Evolutionary conservation across 306 rosid species (phyloP).

Genomic region (Quercus suber): DNA sequence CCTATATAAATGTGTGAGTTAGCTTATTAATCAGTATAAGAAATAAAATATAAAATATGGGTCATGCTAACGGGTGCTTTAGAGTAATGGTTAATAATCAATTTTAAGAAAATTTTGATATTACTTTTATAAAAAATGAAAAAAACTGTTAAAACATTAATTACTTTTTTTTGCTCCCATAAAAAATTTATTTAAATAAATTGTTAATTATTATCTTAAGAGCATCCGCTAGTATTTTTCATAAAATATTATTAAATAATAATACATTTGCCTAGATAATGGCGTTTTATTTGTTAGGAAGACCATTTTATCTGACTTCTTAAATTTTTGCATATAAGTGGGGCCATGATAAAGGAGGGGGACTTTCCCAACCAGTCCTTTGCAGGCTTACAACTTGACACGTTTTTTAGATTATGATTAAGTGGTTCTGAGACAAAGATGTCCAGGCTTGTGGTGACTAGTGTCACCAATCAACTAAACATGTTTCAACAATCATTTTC

Average conservation of each 20-base stretch:
- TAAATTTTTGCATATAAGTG: no score
- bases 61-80: accelerated
- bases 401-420: conserved; percentile 31
- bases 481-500: conserved; percentile 40
- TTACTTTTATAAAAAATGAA: accelerated
- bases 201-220: no score
- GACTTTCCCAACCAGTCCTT: no score
- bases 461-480: conserved; percentile 29
- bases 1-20: no score
- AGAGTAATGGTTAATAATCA: accelerated
- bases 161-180: no score
- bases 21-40: accelerated
- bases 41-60: no score
- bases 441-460: conserved; percentile 26
- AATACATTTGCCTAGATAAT: no score
- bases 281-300: accelerated
- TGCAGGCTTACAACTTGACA: conserved; percentile 5
- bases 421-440: conserved; percentile 14
- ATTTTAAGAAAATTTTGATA: no score
- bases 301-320: accelerated
- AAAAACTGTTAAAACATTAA: no score
- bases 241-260: accelerated
- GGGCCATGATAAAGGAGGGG: no score
- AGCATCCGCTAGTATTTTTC: accelerated
- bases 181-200: accelerated